Evolutionary conservation across 208 protist genomes (phyloP), one percentile per base, ranked within the genome.

Genomic region (Tritrichomonas foetus): DNA sequence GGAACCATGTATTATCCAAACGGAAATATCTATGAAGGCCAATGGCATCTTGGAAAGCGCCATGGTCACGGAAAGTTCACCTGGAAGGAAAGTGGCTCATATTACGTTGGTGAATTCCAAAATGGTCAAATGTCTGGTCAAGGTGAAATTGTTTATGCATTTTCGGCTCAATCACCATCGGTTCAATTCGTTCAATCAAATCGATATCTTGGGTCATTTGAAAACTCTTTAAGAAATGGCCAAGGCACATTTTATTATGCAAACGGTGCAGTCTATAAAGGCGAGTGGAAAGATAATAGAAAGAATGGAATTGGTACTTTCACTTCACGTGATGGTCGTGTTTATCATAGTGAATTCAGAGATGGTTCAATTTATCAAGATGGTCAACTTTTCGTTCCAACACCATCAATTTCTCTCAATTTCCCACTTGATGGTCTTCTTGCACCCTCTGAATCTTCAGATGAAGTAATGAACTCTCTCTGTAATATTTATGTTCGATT

Each of bases 1-100:
- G 95, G 95, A 49, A 95, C 66, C 22, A 94, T 96, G 93, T 93
- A 66, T 47, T 96, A 96, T 80, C 94, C 94, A 0, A 96, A 95
- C 14, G 94, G 95, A 49, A 89, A 95, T 33, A 92, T 94, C n/a
- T 96, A 96, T 75, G 84, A 94, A 30, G 95, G 95, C 2, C 44
- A 94, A 20, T 96, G 95, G 95, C 92, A 93, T 27, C 47, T 92
- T 30, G 66, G 53, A 3, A 61, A 93, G 39, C 53, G 95, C 41
- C 64, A 94, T n/a, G 95, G 95, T 20, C 30, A 78, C 27, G 95
- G 95, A 25, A 66, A 61, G n/a, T 95, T 93, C 89, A 39, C 47
- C 3, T 89, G 78, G 78, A 89, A 57, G 39, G 47, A 89, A 9
- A 89, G 47, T 36, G 78, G 78, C 30, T 89, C 78, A 20, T 89